Conservation (phyloP, 1,284 basidiomycete species). For the Abortiporus biennis region DNA sequence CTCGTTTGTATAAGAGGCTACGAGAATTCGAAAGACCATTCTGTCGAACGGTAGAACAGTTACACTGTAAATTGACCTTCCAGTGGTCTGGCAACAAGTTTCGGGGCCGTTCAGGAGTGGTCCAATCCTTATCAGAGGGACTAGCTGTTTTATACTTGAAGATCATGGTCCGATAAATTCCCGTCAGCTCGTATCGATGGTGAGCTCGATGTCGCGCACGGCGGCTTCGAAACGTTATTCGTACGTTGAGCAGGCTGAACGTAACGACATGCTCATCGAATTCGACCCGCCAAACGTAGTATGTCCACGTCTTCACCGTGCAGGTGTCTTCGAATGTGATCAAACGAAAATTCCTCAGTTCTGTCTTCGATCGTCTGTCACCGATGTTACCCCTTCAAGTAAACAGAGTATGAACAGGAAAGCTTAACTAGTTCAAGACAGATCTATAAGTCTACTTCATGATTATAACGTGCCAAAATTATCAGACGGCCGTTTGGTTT, state of each 20-base stretch:
- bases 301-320: conserved; percentile 3
- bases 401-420: neutral
- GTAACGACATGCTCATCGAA: too few relatives aligned
- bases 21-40: conserved; percentile 45
- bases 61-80: too few relatives aligned
- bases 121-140: too few relatives aligned
- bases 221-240: too few relatives aligned
- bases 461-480: conserved; percentile 1
- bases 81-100: too few relatives aligned
- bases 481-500: conserved; percentile 2
- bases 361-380: conserved; percentile 4
- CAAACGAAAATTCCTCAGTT: conserved; percentile 3
- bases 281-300: conserved; percentile 1
- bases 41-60: conserved; percentile 4
- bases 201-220: conserved; percentile 3
- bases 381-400: conserved; percentile 15
- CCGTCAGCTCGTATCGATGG: conserved; percentile 18
- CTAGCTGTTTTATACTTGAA: conserved; percentile 19
- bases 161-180: conserved; percentile 19
- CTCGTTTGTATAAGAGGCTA: conserved; percentile 57
- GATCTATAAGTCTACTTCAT: neutral
- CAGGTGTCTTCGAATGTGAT: neutral
- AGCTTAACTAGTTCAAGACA: neutral
- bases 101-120: too few relatives aligned
- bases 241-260: too few relatives aligned